Conservation (phyloP, 768 basidiomycete species). For the Lentinula detonsa region DNA sequence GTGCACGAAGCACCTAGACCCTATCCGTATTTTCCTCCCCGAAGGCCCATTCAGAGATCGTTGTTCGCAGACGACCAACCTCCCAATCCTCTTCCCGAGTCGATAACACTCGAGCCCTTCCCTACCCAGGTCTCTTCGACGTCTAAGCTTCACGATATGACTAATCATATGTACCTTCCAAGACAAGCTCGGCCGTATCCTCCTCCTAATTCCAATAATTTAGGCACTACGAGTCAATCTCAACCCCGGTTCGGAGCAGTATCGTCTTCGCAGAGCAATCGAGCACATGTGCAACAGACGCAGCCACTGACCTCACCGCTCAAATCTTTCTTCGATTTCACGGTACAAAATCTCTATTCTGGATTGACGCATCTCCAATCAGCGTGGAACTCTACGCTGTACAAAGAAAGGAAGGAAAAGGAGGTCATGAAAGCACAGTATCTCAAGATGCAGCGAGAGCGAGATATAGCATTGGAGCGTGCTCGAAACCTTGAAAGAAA, state of each 20-base stretch:
- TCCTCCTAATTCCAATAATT: background rate
- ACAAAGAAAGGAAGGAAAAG: background rate
- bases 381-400: background rate
- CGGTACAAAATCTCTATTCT: background rate
- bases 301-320: background rate
- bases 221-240: background rate
- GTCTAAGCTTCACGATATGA: background rate
- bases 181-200: background rate
- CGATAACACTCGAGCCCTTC: background rate
- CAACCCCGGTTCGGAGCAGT: background rate
- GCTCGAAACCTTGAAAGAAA: background rate
- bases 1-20: background rate
- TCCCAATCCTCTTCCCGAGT: background rate
- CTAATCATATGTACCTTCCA: background rate
- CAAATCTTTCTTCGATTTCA: constrained; percentile 2
- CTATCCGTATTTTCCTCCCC: background rate
- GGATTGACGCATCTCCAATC: constrained; percentile 1
- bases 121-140: background rate
- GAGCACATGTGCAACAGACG: background rate
- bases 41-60: background rate
- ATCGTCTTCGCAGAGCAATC: background rate
- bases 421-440: background rate
- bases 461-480: background rate
- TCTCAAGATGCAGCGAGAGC: constrained; percentile 1
- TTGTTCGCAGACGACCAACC: background rate